Evolutionary conservation across 306 rosid genomes (phyloP), one percentile per base, ranked within the genome.

Genomic region (Prunus padus): DNA sequence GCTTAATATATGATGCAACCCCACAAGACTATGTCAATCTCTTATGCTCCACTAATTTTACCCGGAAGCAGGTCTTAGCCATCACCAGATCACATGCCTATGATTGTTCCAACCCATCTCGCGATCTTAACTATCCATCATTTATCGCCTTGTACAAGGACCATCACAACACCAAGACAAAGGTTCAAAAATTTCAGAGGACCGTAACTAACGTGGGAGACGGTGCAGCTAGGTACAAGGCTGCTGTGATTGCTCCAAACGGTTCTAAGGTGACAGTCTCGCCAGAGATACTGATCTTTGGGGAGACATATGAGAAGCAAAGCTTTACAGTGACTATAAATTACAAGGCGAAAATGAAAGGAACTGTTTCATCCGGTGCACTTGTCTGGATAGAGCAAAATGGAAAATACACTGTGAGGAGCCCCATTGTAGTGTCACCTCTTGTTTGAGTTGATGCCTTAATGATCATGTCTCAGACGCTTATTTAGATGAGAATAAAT

Each of bases 71-170:
- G 65, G 79, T 89, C 79, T 11, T 44, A 23, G 18, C 69, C 22
- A 79, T 87, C 52, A 83, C 87, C 12, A 79, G 88, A 60, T 82
- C 85, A 50, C 11, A 9, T 2, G 71, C 77, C 26, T 86, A 84
- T 14, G 66, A 50, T 3, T 86, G 86, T 67, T 79, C 74, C 11
- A 71, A 74, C n/a, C 80, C 88, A n/a, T 82, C 84, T 3, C 63
- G 61, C 16, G 87, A 85, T 77, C 76, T 83, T 37, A 87, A 90
- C 68, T 81, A 86, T 55, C 93, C 93, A 23, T 87, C 91, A 1
- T 84, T 89, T 72, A 70, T 86, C 11, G 74, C 66, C 4, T 64
- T 74, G 5, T 78, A 74, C 22, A 60, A 44, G 1, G 2, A 8
- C 15, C 18, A 55, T 40, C 71, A 56, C 44, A 37, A 65, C 61